phyloP scores from a whole-genome alignment of 495 filamentous ascomycete genomes.

The Entonaema liquescens region DNA sequence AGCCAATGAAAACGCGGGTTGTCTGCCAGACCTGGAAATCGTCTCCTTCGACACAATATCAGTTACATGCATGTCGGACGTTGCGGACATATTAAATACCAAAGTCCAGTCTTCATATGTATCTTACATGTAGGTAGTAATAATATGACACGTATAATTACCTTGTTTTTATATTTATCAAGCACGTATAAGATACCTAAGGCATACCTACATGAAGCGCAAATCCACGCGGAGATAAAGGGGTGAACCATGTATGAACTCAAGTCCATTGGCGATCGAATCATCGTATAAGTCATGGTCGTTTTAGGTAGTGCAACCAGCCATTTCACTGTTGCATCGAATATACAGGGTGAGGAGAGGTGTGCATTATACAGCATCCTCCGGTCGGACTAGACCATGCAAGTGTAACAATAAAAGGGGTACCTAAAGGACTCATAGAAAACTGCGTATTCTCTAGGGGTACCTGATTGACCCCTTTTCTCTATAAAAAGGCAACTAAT shows the following conservation, averaged over 20 bases:
- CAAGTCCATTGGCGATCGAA: background rate
- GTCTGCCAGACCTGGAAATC: background rate
- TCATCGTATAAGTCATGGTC: background rate
- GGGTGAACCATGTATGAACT: background rate
- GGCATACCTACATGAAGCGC: background rate
- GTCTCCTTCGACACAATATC: background rate
- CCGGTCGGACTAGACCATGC: background rate
- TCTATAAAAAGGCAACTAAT: slow-evolving; percentile 15
- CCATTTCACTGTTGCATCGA: too few species aligned
- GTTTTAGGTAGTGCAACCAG: background rate
- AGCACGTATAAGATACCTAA: background rate
- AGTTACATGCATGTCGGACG: too few species aligned
- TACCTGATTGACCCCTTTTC: background rate
- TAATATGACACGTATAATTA: background rate
- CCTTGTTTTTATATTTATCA: background rate
- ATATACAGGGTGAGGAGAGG: background rate
- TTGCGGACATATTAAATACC: background rate
- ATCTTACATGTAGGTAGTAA: background rate
- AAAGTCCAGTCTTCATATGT: background rate
- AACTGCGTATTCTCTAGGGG: background rate
- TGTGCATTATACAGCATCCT: background rate
- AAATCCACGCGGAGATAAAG: background rate
- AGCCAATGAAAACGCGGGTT: background rate
- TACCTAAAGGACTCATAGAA: background rate
- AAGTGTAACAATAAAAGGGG: background rate